phyloP scores from a whole-genome alignment of 805 yeast species.

The Helenozyma rhizophorensis region DNA sequence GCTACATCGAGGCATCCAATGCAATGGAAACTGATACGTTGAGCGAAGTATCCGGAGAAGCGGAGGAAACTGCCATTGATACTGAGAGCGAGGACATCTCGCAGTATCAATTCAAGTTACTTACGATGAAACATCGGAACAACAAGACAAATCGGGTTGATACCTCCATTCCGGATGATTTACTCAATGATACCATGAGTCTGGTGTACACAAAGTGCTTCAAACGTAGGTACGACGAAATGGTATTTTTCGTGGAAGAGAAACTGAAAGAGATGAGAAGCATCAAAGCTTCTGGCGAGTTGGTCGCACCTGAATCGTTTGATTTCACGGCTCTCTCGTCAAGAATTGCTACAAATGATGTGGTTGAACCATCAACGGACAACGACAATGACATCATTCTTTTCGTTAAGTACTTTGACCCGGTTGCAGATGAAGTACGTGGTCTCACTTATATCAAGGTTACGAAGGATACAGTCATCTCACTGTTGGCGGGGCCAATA shows the following conservation, averaged over 20 bases:
- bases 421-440: conserved; percentile 43
- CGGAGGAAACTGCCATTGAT: neutral
- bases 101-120: conserved; percentile 45
- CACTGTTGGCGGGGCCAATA: conserved; percentile 37
- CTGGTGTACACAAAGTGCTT: conserved; percentile 46
- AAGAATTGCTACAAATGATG: conserved; percentile 8
- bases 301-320: conserved; percentile 21
- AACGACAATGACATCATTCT: conserved; percentile 23
- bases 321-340: conserved; percentile 17
- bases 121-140: conserved; percentile 63
- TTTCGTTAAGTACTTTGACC: conserved; percentile 68
- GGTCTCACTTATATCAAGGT: conserved; percentile 64
- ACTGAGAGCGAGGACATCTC: conserved; percentile 3
- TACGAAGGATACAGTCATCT: conserved; percentile 42
- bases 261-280: conserved; percentile 34
- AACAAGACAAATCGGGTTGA: conserved; percentile 70
- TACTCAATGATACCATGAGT: conserved; percentile 41
- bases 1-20: conserved; percentile 21
- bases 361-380: conserved; percentile 10
- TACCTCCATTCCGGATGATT: conserved; percentile 21
- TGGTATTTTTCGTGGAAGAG: conserved; percentile 68
- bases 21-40: conserved; percentile 3
- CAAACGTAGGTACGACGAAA: conserved; percentile 43
- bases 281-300: conserved; percentile 3
- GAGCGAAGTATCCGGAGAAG: neutral